These are phyloP conservation scores for Chlorokybus atmophyticus DNA, from an alignment of 139 green algal species.

Conservation along the genomic window DNA sequence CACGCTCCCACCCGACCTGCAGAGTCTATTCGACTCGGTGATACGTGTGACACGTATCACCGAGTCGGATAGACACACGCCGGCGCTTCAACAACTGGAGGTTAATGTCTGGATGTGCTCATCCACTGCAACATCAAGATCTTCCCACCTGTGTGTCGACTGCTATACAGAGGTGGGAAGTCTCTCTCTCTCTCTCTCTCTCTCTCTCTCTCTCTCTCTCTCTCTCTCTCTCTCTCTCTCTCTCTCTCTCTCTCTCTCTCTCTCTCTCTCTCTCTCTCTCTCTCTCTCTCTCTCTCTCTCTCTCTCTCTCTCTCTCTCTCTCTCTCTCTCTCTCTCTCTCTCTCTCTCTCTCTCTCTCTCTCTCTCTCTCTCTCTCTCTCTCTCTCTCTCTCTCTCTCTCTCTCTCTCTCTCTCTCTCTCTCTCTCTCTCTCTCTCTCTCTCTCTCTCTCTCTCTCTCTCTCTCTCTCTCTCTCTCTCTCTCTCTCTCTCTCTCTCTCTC, in stretches of 20 bases:
- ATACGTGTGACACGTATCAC: too few relatives aligned
- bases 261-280: conserved; percentile 1
- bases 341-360: conserved; percentile 3
- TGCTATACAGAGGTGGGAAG: too few relatives aligned
- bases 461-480: conserved; percentile 3
- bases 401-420: conserved; percentile 3
- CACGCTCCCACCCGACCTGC: too few relatives aligned
- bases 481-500: conserved; percentile 3
- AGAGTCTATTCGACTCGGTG: too few relatives aligned
- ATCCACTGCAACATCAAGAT: too few relatives aligned
- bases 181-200: conserved; percentile 3
- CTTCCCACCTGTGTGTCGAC: too few relatives aligned
- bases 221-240: conserved; percentile 3
- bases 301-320: conserved; percentile 1
- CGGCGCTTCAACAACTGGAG: too few relatives aligned
- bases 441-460: conserved; percentile 3
- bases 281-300: conserved; percentile 1
- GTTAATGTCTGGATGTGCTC: too few relatives aligned
- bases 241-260: conserved; percentile 1
- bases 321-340: conserved; percentile 1
- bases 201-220: conserved; percentile 3
- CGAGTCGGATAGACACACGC: too few relatives aligned
- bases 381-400: conserved; percentile 3
- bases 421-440: conserved; percentile 3
- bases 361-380: conserved; percentile 3